A percentile compares a stretch with the other conserved stretches of the same genome.
Evolutionary conservation across 257 asterid genomes (phyloP).

Genomic region (Oldenlandia corymbosa): DNA sequence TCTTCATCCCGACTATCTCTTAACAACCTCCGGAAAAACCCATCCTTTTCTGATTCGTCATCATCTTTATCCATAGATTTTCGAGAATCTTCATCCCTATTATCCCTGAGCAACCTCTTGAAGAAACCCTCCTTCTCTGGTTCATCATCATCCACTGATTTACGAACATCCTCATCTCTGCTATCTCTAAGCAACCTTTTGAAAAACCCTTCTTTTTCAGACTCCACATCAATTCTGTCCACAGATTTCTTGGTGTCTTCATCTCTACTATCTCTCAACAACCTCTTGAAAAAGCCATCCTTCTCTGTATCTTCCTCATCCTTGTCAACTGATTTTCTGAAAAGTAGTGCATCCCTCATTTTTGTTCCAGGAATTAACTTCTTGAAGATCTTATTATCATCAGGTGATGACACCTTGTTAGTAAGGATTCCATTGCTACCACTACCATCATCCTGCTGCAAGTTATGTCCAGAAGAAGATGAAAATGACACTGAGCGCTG

Average conservation of each 20-base stretch:
- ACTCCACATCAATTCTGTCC: constrained; percentile 56
- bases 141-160: constrained; percentile 52
- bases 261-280: constrained; percentile 73
- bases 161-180: constrained; percentile 66
- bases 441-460: constrained; percentile 45
- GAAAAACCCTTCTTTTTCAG: constrained; percentile 61
- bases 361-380: constrained; percentile 72
- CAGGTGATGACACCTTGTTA: constrained; percentile 44
- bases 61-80: constrained; percentile 55
- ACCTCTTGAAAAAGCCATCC: constrained; percentile 72
- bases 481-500: constrained; percentile 46
- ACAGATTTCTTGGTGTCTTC: constrained; percentile 56
- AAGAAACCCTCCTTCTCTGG: constrained; percentile 62
- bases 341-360: constrained; percentile 67
- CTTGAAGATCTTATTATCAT: constrained; percentile 72
- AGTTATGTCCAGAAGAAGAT: constrained; percentile 45
- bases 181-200: constrained; percentile 61
- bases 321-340: constrained; percentile 72
- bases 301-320: constrained; percentile 69
- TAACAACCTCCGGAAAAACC: constrained; percentile 57
- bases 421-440: constrained; percentile 7
- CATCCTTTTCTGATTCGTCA: constrained; percentile 68
- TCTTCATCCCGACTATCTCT: constrained; percentile 33
- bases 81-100: constrained; percentile 54
- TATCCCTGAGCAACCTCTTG: constrained; percentile 60